These are phyloP conservation scores for Diaporthe citrichinensis DNA, from an alignment of 2,329 filamentous ascomycete genomes.

Conservation along the genomic window DNA sequence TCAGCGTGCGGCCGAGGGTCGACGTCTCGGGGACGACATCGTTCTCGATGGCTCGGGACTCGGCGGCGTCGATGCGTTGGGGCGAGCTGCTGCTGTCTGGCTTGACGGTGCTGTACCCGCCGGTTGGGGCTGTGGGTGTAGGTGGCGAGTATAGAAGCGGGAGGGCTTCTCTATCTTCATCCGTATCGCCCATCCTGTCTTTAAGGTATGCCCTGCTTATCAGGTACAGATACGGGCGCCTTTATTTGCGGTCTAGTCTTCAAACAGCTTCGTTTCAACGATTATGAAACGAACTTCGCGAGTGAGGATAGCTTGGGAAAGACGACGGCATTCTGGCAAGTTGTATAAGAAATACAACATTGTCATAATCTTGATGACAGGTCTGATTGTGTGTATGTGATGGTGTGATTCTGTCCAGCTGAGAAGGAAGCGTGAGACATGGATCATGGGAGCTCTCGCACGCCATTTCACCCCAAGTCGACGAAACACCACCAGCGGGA, in stretches of 20 bases:
- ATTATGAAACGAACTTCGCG: neutral
- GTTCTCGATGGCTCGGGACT: slow-evolving; percentile 61
- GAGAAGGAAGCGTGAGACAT: slow-evolving; percentile 11
- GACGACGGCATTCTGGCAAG: neutral
- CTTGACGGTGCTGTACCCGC: neutral
- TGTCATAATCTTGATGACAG: neutral
- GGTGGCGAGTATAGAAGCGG: slow-evolving; percentile 12
- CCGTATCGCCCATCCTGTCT: neutral
- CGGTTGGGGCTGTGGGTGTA: neutral
- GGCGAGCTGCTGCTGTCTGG: neutral
- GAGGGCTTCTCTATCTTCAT: slow-evolving; percentile 9
- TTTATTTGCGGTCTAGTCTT: too few species aligned
- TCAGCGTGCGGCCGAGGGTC: slow-evolving; percentile 70
- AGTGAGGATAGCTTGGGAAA: too few species aligned
- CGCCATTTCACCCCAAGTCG: slow-evolving; percentile 15
- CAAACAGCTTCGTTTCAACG: neutral
- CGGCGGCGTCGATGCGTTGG: neutral
- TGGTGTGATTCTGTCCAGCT: slow-evolving; percentile 6
- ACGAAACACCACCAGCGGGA: slow-evolving; percentile 22
- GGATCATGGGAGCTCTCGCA: slow-evolving; percentile 15
- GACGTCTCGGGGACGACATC: slow-evolving; percentile 72
- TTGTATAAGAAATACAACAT: neutral
- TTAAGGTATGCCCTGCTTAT: neutral
- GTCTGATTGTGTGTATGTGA: neutral
- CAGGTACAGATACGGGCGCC: too few species aligned